These are phyloP conservation scores for Cryptococcus maquisensis DNA, from an alignment of 1,284 basidiomycete species.

Conservation along the genomic window DNA sequence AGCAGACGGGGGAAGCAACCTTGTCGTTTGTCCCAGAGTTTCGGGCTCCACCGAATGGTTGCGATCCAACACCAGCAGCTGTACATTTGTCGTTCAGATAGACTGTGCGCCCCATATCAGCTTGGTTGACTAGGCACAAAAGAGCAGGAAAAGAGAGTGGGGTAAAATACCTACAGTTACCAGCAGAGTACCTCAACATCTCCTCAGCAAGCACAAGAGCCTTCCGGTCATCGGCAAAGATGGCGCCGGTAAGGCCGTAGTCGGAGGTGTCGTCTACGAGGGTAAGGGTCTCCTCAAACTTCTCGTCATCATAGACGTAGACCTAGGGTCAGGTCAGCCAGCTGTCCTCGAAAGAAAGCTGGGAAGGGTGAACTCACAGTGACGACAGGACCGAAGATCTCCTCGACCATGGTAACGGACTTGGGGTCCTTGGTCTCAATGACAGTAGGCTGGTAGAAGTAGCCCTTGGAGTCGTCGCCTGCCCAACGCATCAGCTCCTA, in stretches of 20 bases:
- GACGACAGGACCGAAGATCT: constrained; percentile 95
- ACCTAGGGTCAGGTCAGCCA: constrained; percentile 51
- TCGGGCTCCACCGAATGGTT: constrained; percentile 93
- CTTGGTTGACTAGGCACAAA: no score
- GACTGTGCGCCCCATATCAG: constrained; percentile 40
- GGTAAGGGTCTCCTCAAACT: constrained; percentile 75
- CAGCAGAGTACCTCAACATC: constrained; percentile 68
- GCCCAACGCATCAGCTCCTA: neutral
- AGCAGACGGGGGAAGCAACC: constrained; percentile 85
- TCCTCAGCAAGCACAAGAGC: constrained; percentile 72
- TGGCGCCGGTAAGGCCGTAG: constrained; percentile 88
- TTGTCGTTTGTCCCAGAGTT: constrained; percentile 98
- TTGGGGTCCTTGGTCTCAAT: constrained; percentile 90
- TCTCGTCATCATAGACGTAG: constrained; percentile 83
- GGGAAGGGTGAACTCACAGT: constrained; percentile 61
- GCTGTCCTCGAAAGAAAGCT: neutral
- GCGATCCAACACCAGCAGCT: constrained; percentile 91
- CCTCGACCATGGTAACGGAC: constrained; percentile 86
- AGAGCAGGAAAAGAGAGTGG: no score
- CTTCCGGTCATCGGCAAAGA: constrained; percentile 74
- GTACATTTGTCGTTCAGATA: constrained; percentile 93
- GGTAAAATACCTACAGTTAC: constrained; percentile 50
- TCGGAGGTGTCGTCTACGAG: constrained; percentile 80
- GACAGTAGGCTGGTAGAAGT: constrained; percentile 90
- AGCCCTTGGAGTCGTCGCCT: constrained; percentile 81